These are phyloP conservation scores for Tolypocladium tropicale DNA, from an alignment of 2,329 filamentous ascomycete genomes.

Conservation along the genomic window DNA sequence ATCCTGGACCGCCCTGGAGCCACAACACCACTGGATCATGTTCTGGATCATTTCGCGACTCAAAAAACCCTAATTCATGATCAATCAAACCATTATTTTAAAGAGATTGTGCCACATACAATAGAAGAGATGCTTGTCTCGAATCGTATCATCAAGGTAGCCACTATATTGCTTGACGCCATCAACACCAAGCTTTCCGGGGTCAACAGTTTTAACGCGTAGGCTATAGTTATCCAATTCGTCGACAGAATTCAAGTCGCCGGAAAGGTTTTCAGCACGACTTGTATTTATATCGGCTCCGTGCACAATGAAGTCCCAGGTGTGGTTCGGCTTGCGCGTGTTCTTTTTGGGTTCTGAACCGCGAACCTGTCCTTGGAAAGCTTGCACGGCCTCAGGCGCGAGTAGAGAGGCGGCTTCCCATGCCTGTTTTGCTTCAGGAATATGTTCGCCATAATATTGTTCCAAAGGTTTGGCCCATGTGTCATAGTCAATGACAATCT, in stretches of 20 bases:
- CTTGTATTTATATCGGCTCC: too few species aligned
- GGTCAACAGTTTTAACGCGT: slow-evolving; percentile 82
- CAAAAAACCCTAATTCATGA: slow-evolving; percentile 44
- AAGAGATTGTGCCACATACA: too few species aligned
- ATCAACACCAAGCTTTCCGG: slow-evolving; percentile 73
- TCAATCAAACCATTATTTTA: slow-evolving; percentile 7
- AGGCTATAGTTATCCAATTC: slow-evolving; percentile 79
- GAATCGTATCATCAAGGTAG: slow-evolving; percentile 89
- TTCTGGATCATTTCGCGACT: slow-evolving; percentile 26
- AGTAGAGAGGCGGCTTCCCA: too few species aligned
- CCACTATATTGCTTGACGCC: slow-evolving; percentile 95
- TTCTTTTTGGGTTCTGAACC: slow-evolving; percentile 1
- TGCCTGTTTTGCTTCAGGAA: too few species aligned
- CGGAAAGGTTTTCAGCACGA: too few species aligned
- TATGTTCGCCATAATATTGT: too few species aligned
- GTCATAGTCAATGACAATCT: too few species aligned
- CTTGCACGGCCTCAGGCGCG: too few species aligned
- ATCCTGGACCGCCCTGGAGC: slow-evolving; percentile 28
- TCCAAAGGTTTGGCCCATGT: too few species aligned
- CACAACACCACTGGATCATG: slow-evolving; percentile 43
- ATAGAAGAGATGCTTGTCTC: slow-evolving; percentile 97
- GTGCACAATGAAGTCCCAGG: slow-evolving; percentile 1
- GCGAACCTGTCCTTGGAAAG: too few species aligned
- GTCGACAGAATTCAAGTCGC: slow-evolving; percentile 67
- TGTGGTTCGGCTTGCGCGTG: background rate